Conservation (phyloP, 768 basidiomycete genomes). For the Boletales sp. region DNA sequence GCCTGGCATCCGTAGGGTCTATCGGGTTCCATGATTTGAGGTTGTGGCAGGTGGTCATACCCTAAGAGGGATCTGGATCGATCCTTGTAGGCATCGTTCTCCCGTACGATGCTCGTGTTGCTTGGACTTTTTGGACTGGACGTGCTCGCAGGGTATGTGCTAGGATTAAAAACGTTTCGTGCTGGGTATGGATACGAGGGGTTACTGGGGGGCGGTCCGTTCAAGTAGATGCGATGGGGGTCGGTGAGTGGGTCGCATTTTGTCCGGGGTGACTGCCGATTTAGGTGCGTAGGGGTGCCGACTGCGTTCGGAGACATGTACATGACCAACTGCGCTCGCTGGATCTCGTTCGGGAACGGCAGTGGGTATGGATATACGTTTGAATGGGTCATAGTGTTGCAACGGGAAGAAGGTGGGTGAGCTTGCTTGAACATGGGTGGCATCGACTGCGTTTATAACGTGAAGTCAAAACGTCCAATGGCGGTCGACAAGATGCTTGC, state of each 20-base stretch:
- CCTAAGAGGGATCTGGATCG: not conserved
- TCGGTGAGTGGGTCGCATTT: constrained; percentile 6
- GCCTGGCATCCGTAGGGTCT: constrained; percentile 7
- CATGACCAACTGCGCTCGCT: constrained; percentile 14
- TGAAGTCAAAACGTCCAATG: constrained; percentile 16
- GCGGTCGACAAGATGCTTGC: constrained; percentile 1
- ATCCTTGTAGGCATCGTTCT: constrained; percentile 4
- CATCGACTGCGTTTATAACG: constrained; percentile 18
- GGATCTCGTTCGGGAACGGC: constrained; percentile 18
- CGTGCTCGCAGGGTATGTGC: constrained; percentile 10
- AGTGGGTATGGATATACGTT: constrained; percentile 14
- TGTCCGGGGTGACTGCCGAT: constrained; percentile 1
- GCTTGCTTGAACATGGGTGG: not conserved
- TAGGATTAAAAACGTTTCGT: constrained; percentile 26
- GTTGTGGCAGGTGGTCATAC: constrained; percentile 22
- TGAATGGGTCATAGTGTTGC: constrained; percentile 18
- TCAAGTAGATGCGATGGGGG: constrained; percentile 15
- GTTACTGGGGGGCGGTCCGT: constrained; percentile 14
- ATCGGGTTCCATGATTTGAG: constrained; percentile 11
- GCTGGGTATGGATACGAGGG: constrained; percentile 28
- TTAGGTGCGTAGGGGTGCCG: constrained; percentile 10
- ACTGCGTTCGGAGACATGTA: constrained; percentile 25
- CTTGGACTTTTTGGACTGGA: constrained; percentile 7
- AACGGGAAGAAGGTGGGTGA: not conserved
- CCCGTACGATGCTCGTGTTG: not conserved